phyloP scores from a whole-genome alignment of 306 rosid species.

The Rosa lucieae region DNA sequence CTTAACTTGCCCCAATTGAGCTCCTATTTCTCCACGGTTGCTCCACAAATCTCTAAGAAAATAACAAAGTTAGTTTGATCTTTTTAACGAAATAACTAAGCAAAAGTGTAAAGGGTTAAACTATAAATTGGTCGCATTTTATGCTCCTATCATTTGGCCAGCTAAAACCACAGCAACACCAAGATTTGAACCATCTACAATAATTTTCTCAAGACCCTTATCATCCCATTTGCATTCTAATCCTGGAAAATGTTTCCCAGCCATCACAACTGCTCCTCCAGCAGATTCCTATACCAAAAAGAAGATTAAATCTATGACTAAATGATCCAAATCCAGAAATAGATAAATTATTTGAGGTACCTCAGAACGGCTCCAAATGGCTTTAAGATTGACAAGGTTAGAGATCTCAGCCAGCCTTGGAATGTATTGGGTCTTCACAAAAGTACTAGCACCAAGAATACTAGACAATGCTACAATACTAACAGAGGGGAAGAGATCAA shows the following conservation, averaged over 20 bases:
- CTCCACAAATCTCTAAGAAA: too few species aligned
- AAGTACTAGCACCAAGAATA: constrained; percentile 86
- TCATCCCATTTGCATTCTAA: constrained; percentile 78
- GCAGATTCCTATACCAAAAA: constrained; percentile 60
- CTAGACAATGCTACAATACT: too few species aligned
- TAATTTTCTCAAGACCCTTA: constrained; percentile 64
- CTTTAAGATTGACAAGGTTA: constrained; percentile 54
- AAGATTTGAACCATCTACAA: constrained; percentile 52
- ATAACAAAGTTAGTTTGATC: too few species aligned
- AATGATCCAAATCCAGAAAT: neutral
- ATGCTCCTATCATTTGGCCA: too few species aligned
- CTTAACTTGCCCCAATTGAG: too few species aligned
- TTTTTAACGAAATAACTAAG: too few species aligned
- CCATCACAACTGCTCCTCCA: constrained; percentile 58
- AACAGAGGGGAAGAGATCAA: too few species aligned
- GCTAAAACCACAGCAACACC: constrained; percentile 95
- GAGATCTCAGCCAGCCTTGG: constrained; percentile 86
- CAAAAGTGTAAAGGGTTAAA: too few species aligned
- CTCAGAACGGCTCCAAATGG: constrained; percentile 95
- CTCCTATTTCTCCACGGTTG: too few species aligned
- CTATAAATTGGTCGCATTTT: too few species aligned
- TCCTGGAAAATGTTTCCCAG: constrained; percentile 47
- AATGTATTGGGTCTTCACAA: constrained; percentile 77
- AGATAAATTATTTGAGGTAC: constrained; percentile 17
- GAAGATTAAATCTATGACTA: neutral